Evolutionary conservation across 2,329 filamentous ascomycete species (phyloP), one percentile per base, ranked within the genome.

Genomic region (Aspergillaceae sp.): DNA sequence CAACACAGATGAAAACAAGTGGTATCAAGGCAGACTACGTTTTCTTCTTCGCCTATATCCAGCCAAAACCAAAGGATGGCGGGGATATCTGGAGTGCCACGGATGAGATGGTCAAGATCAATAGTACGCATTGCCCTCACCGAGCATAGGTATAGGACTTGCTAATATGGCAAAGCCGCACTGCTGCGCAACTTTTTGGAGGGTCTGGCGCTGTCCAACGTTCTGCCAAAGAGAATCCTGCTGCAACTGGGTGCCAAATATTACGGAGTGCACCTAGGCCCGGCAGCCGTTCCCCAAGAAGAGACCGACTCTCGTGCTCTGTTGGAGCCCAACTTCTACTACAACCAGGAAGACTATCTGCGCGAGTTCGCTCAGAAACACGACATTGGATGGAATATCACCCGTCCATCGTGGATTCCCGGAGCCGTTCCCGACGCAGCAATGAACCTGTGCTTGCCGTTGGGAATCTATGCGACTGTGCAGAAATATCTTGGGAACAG

Each of bases 1-100:
- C 59, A 6, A 46, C 52, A 10, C 43, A 54, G 4, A 45, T 64
- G 44, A 48, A 51, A 29, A 52, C 57, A 30, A 48, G 55, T 30
- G 54, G 53, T 7, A 49, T 64, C 33, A 53, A 56, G 43, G 62
- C 55, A 3, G 71, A 72, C 49, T 69, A 77, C 51, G 62, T 76
- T 19, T 78, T 77, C 59, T 79, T 76, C 63, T 77, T 72, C 48
- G 73, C 73, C 1, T 78, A 78, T 61, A 63, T 76, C n/a, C 75
- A 78, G 50, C 68, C 69, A 0, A 59, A 66, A 29, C 74, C 74
- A 1, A 72, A 72, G 46, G 60, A 65, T 10, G 70, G 71, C 2
- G 60, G 62, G 9, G 62, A 65, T 1, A 55, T 74, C 7, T 78
- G 74, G 74, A 70, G 68, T 26, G 69, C 75, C 52, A 72, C 71